Evolutionary conservation across 345 rosid species (phyloP), one percentile per base, ranked within the genome.

Genomic region (Lepidium aucheri): DNA sequence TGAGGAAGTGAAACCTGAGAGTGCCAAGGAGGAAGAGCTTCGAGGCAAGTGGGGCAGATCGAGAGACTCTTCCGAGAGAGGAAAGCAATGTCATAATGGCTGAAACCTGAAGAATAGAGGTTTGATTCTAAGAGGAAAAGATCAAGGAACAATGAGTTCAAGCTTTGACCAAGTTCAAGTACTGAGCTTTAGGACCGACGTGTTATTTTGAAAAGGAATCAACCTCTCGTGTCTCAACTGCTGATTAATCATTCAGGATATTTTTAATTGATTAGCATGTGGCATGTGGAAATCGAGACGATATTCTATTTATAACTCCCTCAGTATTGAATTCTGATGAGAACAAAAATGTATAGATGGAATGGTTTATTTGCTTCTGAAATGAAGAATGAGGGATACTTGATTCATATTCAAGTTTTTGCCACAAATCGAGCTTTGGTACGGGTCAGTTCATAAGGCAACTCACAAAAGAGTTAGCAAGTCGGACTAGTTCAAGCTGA

Each of bases 1-100:
- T 9, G 26, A 43, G 22, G 11, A 16, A 9, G 16, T 30, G 22
- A 73, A 77, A 88, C 98, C 97, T 90, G 84, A 88, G 77, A 52
- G 90, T 62, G 64, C 82, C 77, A 77, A 93, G 74, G 60, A 83
- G 65, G 34, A 93, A 68, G 54, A 86, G 83, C 83, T 79, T 88
- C 38, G 87, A 75, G 60, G 63, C 67, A 67, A 82, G 32, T 51
- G 91, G 65, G 52, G 72, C 76, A 68, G 78, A 78, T 63, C 76
- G 45, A 38, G 88, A 87, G 57, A 86, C 91, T 76, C 78, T 73
- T 73, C 70, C 65, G 64, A 90, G 68, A 70, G 85, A 85, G 62
- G 88, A 90, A 26, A 80, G 56, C 9, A 78, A 50, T 32, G 81
- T 78, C 97, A 83, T 86, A 55, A 69, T 42, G 1, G 33, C 6